Evolutionary conservation across 805 yeast genomes (phyloP).

Genomic region (Candida palmyrensis): DNA sequence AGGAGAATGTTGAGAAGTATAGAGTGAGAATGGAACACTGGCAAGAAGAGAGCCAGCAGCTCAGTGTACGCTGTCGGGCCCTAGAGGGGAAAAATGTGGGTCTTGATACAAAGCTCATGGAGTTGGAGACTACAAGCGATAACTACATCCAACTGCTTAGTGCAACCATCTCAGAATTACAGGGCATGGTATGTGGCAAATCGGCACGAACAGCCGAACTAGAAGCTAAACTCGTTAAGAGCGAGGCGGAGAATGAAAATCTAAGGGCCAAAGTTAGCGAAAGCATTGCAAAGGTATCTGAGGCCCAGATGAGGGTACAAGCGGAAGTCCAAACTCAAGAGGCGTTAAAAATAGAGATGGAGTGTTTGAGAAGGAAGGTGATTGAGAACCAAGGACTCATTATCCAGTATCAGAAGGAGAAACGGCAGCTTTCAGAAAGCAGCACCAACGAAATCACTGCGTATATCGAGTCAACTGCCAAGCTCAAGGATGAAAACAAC

Average conservation of each 20-base stretch:
- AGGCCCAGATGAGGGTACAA: conserved; percentile 1
- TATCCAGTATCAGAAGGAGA: too few relatives aligned
- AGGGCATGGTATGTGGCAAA: neutral
- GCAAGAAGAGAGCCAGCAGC: too few relatives aligned
- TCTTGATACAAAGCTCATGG: neutral
- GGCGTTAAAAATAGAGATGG: conserved; percentile 1
- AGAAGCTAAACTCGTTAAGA: neutral
- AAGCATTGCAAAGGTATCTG: conserved; percentile 1
- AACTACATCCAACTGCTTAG: too few relatives aligned
- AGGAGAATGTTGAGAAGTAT: too few relatives aligned
- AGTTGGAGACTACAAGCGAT: conserved; percentile 1
- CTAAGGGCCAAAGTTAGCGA: neutral
- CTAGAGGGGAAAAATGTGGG: neutral
- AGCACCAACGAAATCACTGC: too few relatives aligned
- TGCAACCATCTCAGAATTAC: neutral
- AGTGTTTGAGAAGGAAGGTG: too few relatives aligned
- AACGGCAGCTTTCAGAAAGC: too few relatives aligned
- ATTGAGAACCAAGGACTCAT: too few relatives aligned
- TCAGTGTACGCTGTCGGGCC: too few relatives aligned
- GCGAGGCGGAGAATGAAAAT: neutral
- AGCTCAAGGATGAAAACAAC: too few relatives aligned
- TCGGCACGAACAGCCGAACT: neutral
- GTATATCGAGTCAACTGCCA: too few relatives aligned
- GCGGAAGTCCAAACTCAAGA: conserved; percentile 1
- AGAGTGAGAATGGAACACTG: too few relatives aligned